These are phyloP conservation scores for Botrytis pseudocinerea DNA, from an alignment of 2,329 filamentous ascomycete genomes.

Conservation along the genomic window DNA sequence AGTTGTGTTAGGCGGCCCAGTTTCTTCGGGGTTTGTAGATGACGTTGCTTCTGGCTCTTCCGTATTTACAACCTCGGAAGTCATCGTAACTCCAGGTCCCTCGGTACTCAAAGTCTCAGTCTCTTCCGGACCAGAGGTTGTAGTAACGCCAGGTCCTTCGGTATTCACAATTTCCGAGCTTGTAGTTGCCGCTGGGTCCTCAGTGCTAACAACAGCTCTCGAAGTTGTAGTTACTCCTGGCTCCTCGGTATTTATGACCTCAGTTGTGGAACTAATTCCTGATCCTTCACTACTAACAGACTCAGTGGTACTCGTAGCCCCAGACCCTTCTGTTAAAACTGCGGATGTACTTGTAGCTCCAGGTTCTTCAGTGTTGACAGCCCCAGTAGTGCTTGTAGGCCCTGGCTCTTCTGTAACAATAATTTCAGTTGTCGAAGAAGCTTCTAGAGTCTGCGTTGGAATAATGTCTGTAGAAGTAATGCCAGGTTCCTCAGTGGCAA, in stretches of 20 bases:
- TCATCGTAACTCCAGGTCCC: background rate
- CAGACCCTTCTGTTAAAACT: background rate
- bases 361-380: background rate
- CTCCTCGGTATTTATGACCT: no score
- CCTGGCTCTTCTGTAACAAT: background rate
- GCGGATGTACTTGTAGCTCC: no score
- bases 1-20: background rate
- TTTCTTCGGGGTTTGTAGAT: background rate
- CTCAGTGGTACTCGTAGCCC: background rate
- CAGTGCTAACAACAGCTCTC: background rate
- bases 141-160: no score
- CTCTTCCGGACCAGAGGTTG: background rate
- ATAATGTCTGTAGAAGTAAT: background rate
- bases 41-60: background rate
- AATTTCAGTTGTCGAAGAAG: background rate
- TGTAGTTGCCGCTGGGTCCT: background rate
- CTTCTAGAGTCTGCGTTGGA: background rate
- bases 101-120: background rate
- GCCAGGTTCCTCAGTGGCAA: background rate
- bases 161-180: background rate
- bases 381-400: background rate
- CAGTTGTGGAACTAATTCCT: no score
- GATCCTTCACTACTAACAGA: background rate
- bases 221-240: background rate
- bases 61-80: background rate